These are phyloP conservation scores for Sporisorium sorghi DNA, from an alignment of 1,284 basidiomycete species.

Conservation along the genomic window DNA sequence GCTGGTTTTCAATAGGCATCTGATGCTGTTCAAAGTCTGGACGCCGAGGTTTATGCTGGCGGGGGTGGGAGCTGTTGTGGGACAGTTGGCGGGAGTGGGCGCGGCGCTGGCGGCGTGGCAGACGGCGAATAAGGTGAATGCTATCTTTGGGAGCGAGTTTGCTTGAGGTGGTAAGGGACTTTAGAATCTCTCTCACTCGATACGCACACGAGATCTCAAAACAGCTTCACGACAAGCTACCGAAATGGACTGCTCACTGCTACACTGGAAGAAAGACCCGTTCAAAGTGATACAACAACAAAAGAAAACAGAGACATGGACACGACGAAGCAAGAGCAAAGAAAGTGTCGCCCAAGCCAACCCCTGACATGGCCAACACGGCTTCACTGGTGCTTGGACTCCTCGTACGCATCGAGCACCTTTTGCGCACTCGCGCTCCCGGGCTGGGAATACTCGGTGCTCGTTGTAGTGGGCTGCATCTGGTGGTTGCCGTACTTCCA, in stretches of 20 bases:
- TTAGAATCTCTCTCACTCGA: too few species aligned
- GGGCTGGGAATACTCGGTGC: conserved; percentile 3
- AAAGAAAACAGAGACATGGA: too few species aligned
- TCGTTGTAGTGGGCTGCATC: conserved; percentile 23
- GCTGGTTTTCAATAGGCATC: conserved; percentile 82
- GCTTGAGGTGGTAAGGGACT: conserved; percentile 11
- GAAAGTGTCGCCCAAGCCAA: too few species aligned
- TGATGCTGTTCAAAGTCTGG: conserved; percentile 99
- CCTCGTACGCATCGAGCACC: conserved; percentile 40
- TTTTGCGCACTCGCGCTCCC: conserved; percentile 20
- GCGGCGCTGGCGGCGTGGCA: conserved; percentile 45
- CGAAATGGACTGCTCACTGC: too few species aligned
- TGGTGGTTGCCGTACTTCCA: conserved; percentile 4
- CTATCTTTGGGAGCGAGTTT: conserved; percentile 50
- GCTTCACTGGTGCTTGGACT: conserved; percentile 19
- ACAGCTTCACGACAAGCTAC: too few species aligned
- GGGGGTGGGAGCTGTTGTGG: conserved; percentile 72
- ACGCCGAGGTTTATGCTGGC: conserved; percentile 91
- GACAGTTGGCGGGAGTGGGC: conserved; percentile 71
- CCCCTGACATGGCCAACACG: too few species aligned
- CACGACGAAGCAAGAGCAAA: too few species aligned
- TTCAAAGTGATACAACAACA: too few species aligned
- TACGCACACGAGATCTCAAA: too few species aligned
- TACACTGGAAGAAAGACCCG: too few species aligned
- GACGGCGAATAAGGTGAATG: conserved; percentile 47